Conservation (phyloP, 164 flowering plant genomes). For the Tetrastigma voinierianum region DNA sequence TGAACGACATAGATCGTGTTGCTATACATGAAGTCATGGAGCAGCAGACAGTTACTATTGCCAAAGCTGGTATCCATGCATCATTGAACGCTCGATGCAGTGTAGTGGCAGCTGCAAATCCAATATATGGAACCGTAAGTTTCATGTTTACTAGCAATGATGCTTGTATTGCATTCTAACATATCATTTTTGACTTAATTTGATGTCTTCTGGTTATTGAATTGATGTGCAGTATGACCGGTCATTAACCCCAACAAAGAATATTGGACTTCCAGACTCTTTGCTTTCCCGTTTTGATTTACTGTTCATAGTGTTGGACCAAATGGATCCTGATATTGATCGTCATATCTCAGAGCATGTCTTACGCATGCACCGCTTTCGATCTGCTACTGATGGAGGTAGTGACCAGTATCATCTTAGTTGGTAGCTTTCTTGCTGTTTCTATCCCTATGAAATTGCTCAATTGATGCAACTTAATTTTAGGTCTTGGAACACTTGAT, state of each 20-base stretch:
- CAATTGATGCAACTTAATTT: slow-evolving; percentile 16
- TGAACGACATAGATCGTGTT: slow-evolving; percentile 98
- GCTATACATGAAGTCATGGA: slow-evolving; percentile 99
- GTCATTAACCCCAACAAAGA: slow-evolving; percentile 95
- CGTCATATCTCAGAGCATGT: slow-evolving; percentile 92
- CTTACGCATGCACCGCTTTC: slow-evolving; percentile 93
- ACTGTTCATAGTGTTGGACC: slow-evolving; percentile 95
- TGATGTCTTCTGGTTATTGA: slow-evolving; percentile 13
- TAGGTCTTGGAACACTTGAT: slow-evolving; percentile 50
- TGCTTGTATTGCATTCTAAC: neutral
- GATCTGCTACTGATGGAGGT: slow-evolving; percentile 88
- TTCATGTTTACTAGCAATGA: neutral
- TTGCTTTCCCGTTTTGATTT: slow-evolving; percentile 97
- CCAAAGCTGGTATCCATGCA: slow-evolving; percentile 99
- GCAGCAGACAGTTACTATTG: slow-evolving; percentile 99
- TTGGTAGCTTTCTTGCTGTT: slow-evolving; percentile 1
- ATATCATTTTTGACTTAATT: slow-evolving; percentile 6
- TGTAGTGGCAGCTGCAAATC: slow-evolving; percentile 99
- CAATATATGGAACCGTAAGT: slow-evolving; percentile 98
- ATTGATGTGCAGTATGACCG: slow-evolving; percentile 85
- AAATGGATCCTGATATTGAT: slow-evolving; percentile 98
- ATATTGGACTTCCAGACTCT: slow-evolving; percentile 98
- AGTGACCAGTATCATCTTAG: slow-evolving; percentile 3
- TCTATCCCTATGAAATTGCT: slow-evolving; percentile 1
- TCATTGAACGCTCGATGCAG: slow-evolving; percentile 98